phyloP scores from a whole-genome alignment of 257 asterid species.

The Eucommia ulmoides region DNA sequence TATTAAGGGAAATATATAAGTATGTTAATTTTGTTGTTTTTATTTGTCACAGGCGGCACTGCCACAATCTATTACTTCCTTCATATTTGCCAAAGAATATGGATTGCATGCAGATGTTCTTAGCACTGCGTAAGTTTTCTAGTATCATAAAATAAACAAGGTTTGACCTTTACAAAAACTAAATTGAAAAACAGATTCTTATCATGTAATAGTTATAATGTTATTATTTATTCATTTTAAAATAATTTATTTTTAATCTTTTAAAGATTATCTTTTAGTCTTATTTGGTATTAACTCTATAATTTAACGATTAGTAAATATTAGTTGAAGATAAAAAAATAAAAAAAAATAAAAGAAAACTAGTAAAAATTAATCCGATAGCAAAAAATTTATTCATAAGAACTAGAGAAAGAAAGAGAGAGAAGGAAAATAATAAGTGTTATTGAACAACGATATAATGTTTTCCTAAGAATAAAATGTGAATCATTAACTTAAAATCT shows the following conservation, averaged over 20 bases:
- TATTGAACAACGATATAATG: too few relatives aligned
- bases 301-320: too few relatives aligned
- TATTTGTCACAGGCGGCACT: slow-evolving; percentile 35
- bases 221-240: neutral
- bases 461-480: neutral
- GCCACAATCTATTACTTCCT: slow-evolving; percentile 60
- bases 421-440: neutral
- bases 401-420: neutral
- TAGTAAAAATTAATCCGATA: too few relatives aligned
- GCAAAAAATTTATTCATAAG: too few relatives aligned
- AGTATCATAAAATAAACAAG: too few relatives aligned
- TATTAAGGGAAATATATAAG: neutral
- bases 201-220: neutral
- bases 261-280: too few relatives aligned
- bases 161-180: neutral
- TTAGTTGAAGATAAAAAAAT: neutral
- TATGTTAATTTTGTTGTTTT: neutral
- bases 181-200: neutral
- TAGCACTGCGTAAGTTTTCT: slow-evolving; percentile 62
- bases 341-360: neutral
- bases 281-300: too few relatives aligned
- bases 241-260: neutral
- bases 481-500: neutral
- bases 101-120: slow-evolving; percentile 57
- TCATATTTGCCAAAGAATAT: slow-evolving; percentile 53